These are phyloP conservation scores for Rhodamnia rubescens DNA, from an alignment of 345 rosid species.

Conservation along the genomic window DNA sequence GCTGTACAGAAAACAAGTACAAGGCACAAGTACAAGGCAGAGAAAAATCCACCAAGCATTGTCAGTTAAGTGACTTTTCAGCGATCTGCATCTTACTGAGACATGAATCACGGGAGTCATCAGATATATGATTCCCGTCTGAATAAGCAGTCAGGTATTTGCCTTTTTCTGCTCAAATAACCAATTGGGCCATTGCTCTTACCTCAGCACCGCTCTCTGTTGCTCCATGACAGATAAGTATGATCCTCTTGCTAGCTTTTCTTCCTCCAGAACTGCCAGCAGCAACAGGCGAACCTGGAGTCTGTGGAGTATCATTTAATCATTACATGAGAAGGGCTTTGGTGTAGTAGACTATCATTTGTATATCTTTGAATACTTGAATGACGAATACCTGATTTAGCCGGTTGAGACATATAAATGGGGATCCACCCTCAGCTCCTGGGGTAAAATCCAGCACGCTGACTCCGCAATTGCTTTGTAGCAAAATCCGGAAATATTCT, in stretches of 20 bases:
- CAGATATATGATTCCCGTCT: background rate
- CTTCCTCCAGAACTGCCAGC: slow-evolving; percentile 63
- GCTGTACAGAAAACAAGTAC: background rate
- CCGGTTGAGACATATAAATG: slow-evolving; percentile 76
- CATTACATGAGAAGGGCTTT: background rate
- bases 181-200: background rate
- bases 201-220: slow-evolving; percentile 44
- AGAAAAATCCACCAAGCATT: background rate
- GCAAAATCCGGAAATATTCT: slow-evolving; percentile 71
- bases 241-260: slow-evolving; percentile 54
- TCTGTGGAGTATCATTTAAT: slow-evolving; percentile 20
- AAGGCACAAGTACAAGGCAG: background rate
- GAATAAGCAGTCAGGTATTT: background rate
- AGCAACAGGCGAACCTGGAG: slow-evolving; percentile 76
- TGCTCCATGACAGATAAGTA: slow-evolving; percentile 76
- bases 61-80: background rate
- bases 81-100: background rate
- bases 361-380: background rate
- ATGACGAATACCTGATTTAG: slow-evolving; percentile 55
- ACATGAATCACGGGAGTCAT: background rate
- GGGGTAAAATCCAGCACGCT: slow-evolving; percentile 82
- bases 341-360: background rate
- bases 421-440: slow-evolving; percentile 48
- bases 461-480: slow-evolving; percentile 94
- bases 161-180: background rate